Base-by-base conservation (phyloP, 371 early-diverging fungal species). In the Zychaea mexicana region DNA sequence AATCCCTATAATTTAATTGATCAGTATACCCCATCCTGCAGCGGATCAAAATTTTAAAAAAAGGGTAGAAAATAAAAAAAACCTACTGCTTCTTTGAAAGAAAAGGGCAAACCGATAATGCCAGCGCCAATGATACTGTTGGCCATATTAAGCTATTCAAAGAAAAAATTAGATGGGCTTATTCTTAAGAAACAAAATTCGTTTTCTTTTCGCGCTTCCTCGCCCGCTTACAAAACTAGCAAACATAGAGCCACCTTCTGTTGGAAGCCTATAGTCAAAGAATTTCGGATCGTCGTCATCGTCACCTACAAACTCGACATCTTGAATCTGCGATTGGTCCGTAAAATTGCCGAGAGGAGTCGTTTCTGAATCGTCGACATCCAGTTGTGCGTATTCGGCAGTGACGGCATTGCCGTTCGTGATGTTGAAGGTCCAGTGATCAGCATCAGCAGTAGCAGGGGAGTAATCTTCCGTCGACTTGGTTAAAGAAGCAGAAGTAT, bases 71-170 rank as follows among this genome's bases (percentile, higher is more conserved):
- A 56, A 32, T 21, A 38, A 12, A 33, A 42, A 39, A 30, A 31
- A 60, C 76, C 68, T 73, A 81, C 81, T 59, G 88, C 83, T 62
- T 85, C 82, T 60, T 75, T 78, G 67, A 86, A 81, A 53, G 86
- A 83, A 66, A 82, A 87, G 7, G 87, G 87, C 45, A 88, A 70
- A 0, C 86, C 88, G 54, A 86, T 86, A 54, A 86, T 81, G 57
- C 92, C 92, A 13, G 92, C 92, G 30, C 92, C 92, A 59, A 91
- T 84, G 46, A 90, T 91, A 32, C 90, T 88, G 70, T 91, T 91
- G 57, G 89, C 88, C 82, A 91, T 85, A 67, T 90, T 90, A 56
- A 90, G 76, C 70, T 88, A 81, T 24, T 17, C 12, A 33, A 12
- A 33, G 8, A 33, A 8, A 42, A 17, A 42, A 1, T 17, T 1